phyloP scores from a whole-genome alignment of 139 green algal genomes.

The Micromonas pusilla region DNA sequence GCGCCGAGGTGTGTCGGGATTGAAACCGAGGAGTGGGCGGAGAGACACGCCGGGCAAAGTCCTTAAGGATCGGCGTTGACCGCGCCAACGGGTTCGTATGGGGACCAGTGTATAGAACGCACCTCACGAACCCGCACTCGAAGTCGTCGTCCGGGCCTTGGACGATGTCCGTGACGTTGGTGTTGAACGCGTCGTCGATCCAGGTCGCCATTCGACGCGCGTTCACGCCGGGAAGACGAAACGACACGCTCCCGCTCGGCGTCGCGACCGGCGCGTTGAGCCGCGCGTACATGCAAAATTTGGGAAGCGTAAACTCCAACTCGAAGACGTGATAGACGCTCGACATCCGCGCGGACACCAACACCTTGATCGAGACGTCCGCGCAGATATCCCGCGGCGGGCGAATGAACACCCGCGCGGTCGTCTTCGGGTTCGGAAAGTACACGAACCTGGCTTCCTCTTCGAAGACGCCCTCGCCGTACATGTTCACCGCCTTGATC shows the following conservation, averaged over 20 bases:
- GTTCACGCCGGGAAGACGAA: too few relatives aligned
- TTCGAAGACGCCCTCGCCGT: slow-evolving; percentile 49
- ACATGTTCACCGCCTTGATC: slow-evolving; percentile 47
- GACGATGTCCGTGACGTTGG: not conserved
- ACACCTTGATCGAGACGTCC: slow-evolving; percentile 26
- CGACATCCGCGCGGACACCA: slow-evolving; percentile 42
- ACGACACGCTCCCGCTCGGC: not conserved
- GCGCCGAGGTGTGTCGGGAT: too few relatives aligned
- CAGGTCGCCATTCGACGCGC: slow-evolving; percentile 47
- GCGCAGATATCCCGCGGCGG: slow-evolving; percentile 44
- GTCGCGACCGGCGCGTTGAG: not conserved
- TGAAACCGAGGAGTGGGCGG: too few relatives aligned
- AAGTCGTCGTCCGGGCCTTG: not conserved
- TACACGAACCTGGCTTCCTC: slow-evolving; percentile 37
- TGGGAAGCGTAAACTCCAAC: slow-evolving; percentile 58
- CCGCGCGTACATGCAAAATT: slow-evolving; percentile 62
- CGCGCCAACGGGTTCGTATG: too few relatives aligned
- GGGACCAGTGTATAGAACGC: too few relatives aligned
- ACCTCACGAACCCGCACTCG: not conserved
- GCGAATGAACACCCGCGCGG: slow-evolving; percentile 39
- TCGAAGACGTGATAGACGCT: slow-evolving; percentile 60
- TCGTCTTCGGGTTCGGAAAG: not conserved
- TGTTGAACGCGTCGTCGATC: slow-evolving; percentile 47
- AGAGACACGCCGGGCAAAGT: too few relatives aligned
- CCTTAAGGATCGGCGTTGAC: too few relatives aligned